Percentiles rank a stretch among this genome's conserved stretches.
Conservation (phyloP, 306 rosid species). For the Herpetospermum pedunculosum region DNA sequence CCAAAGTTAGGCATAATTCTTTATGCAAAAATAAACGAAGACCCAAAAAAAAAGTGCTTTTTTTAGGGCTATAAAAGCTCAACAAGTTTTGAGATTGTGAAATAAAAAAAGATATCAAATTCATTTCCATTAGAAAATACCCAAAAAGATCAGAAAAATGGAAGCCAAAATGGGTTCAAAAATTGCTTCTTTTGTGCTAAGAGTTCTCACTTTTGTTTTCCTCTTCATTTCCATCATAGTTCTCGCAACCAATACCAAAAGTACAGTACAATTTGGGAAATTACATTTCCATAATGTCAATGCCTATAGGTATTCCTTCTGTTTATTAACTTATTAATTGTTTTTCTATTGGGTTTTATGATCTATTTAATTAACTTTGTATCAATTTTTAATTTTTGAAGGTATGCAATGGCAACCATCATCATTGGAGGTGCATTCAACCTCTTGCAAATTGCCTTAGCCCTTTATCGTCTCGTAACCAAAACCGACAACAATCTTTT, state of each 20-base stretch:
- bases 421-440: conserved; percentile 11
- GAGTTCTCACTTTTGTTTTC: conserved; percentile 10
- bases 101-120: neutral
- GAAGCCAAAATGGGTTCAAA: neutral
- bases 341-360: neutral
- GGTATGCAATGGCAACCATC: conserved; percentile 9
- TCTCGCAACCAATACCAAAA: conserved; percentile 1
- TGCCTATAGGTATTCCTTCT: conserved; percentile 4
- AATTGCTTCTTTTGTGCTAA: conserved; percentile 10
- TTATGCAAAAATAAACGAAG: neutral
- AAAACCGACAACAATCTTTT: neutral
- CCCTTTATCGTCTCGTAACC: conserved; percentile 1
- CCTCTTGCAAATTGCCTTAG: conserved; percentile 7
- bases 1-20: neutral
- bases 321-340: neutral
- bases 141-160: neutral
- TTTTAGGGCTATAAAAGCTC: neutral
- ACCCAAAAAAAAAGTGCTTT: neutral
- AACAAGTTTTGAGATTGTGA: neutral
- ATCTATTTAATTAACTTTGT: neutral
- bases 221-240: conserved; percentile 14
- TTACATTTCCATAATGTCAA: neutral
- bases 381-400: neutral
- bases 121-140: neutral
- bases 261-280: neutral